Evolutionary conservation across 2,329 filamentous ascomycete species (phyloP), one percentile per base, ranked within the genome.

Genomic region (Alternaria gansuensis): DNA sequence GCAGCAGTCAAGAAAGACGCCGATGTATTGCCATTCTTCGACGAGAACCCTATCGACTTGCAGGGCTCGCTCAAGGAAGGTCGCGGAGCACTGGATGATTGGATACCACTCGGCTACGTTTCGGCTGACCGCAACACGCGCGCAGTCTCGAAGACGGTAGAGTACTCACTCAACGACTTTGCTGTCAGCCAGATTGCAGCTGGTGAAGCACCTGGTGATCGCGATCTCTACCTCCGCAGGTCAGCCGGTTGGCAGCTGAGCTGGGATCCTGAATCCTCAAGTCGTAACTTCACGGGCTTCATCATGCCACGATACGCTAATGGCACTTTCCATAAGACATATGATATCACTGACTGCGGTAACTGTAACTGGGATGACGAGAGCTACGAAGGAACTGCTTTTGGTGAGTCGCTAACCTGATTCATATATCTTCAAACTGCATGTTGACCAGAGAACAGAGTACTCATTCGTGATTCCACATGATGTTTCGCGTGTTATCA

Each of bases 1-100:
- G 84, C 87, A 49, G 90, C 90, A 0, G 85, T 93, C 0, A 82
- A 90, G 17, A 89, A 89, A 63, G 88, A 93, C 60, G 89, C 89
- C 2, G 89, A 92, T 66, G 82, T 87, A 2, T 26, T 74, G 0
- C 75, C 75, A 0, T 75, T 69, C 54, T 76, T 72, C 31, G 75
- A 77, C 31, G 59, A 74, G 29, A 77, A 76, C 37, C 73, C 75
- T 5, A 66, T 76, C 2, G 75, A 77, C 44, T 52, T 64, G 2
- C 69, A 71, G 60, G 77, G 76, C 11, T 77, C 76, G 0, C 69
- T 79, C 5, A 79, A 80, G 51, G 77, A 81, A 62, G 80, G 80
- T 0, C 76, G 79, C 2, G 77, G 75, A 5, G 79, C 78, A 1
- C 67, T 82, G 3, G 71, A 78, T 53, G 79, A 81, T 56, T 81